Conservation (phyloP, 1,284 basidiomycete species). For the Irpex sp. region DNA sequence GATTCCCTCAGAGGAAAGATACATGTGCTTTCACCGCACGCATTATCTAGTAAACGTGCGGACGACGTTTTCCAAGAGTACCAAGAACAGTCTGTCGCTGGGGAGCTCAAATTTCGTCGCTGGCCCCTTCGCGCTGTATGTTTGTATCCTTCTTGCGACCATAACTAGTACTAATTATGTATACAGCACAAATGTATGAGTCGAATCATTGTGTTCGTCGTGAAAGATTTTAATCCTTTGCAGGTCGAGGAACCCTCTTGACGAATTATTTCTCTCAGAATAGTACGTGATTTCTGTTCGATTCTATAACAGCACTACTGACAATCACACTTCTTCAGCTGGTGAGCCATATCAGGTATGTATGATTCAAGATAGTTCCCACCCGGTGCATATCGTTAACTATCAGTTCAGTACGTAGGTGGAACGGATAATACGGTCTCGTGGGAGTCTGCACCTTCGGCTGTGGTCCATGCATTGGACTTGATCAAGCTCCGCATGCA, state of each 20-base stretch:
- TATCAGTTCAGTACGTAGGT: constrained; percentile 70
- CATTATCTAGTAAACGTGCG: constrained; percentile 50
- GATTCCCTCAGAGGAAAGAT: constrained; percentile 61
- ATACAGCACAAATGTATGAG: constrained; percentile 69
- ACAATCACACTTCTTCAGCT: constrained; percentile 44
- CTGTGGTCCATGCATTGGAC: constrained; percentile 62
- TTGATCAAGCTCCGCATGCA: constrained; percentile 62
- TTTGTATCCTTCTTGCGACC: constrained; percentile 5
- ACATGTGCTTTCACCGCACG: constrained; percentile 61
- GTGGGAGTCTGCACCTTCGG: constrained; percentile 62
- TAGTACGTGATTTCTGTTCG: constrained; percentile 51
- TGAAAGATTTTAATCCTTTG: constrained; percentile 14
- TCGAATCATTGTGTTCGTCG: not conserved
- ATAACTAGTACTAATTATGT: not conserved
- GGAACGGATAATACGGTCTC: constrained; percentile 77
- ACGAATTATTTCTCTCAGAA: constrained; percentile 89
- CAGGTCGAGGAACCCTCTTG: constrained; percentile 74
- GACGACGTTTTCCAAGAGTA: constrained; percentile 68
- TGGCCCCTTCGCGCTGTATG: constrained; percentile 75
- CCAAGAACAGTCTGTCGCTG: constrained; percentile 66
- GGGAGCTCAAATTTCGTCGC: constrained; percentile 67
- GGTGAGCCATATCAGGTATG: constrained; percentile 78
- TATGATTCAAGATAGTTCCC: too few relatives aligned
- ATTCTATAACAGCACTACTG: not conserved
- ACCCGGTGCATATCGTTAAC: not conserved